Evolutionary conservation across 2,329 filamentous ascomycete species (phyloP), one percentile per base, ranked within the genome.

Genomic region (Zymoseptoria tritici): DNA sequence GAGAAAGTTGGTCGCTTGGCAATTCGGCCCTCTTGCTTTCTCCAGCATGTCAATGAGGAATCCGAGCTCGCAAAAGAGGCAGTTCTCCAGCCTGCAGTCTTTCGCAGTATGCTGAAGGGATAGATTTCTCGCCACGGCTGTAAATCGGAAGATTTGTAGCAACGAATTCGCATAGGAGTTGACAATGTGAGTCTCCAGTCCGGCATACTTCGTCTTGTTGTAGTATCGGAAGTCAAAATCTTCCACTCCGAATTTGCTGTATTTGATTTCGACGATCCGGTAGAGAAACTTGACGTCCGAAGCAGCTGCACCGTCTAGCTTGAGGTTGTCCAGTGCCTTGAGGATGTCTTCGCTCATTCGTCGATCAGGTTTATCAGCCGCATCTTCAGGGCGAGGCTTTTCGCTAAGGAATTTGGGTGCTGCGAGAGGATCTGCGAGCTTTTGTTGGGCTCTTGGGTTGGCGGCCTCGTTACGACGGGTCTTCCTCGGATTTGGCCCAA

Each of bases 161-260:
- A 99, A 82, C 0, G 94, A 84, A 68, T 99, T 99, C 58, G 92
- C 90, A 70, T 97, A 99, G 1, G 93, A 97, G 72, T 99, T 97
- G 50, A 91, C 85, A 62, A 99, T 97, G 72, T 99, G 93, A 52
- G 90, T 99, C 73, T 99, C 93, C 49, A 99, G 79, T 0, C 94
- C 94, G 9, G 94, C 96, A 71, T 91, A 96, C 22, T 79, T 81
- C 1, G 95, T 97, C 72, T 90, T 91, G 75, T 99, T 99, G 80
- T 95, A 99, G 74, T 90, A 97, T 59, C 90, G 88, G 76, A 99
- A 99, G 74, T 99, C 94, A 73, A 99, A 99, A 74, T 99, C 95
- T 70, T 97, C 93, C n/a, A 99, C 91, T 20, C 94, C 94, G 74
- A 97, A 99, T 72, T 91, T 95, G 80, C 93, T 97, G 78, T 97